Evolutionary conservation across 768 basidiomycete species (phyloP).

Genomic region (Xanthoconium stramineum): DNA sequence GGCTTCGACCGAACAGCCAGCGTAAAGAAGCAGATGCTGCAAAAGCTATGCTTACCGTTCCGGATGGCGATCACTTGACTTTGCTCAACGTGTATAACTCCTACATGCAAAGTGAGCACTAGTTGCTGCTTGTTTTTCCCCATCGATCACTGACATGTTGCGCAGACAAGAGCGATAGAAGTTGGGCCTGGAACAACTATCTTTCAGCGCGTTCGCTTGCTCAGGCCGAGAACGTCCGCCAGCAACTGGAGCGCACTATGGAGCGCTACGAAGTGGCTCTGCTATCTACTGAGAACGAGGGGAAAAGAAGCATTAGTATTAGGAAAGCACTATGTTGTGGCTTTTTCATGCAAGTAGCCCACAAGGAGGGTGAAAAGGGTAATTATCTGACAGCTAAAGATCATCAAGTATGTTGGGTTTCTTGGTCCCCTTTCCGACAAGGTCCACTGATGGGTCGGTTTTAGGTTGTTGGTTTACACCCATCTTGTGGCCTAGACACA

Average conservation of each 20-base stretch:
- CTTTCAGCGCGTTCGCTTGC: conserved; percentile 77
- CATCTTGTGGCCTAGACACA: conserved; percentile 82
- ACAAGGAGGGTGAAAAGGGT: conserved; percentile 89
- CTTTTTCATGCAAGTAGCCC: conserved; percentile 98
- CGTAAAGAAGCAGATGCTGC: conserved; percentile 91
- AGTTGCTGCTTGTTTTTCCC: background rate
- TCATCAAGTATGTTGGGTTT: conserved; percentile 61
- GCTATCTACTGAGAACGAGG: conserved; percentile 63
- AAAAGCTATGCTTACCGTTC: conserved; percentile 83
- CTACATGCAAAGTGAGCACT: conserved; percentile 70
- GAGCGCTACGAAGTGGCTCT: conserved; percentile 83
- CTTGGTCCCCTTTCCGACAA: background rate
- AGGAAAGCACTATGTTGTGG: conserved; percentile 84
- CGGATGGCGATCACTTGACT: conserved; percentile 95
- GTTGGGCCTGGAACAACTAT: conserved; percentile 92
- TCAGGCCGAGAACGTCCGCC: conserved; percentile 92
- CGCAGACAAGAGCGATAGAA: conserved; percentile 69
- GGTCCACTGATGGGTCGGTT: background rate
- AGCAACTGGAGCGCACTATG: conserved; percentile 88
- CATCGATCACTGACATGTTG: background rate
- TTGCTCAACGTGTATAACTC: conserved; percentile 94
- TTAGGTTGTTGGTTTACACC: conserved; percentile 46
- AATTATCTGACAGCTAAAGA: conserved; percentile 92
- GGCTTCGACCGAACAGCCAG: conserved; percentile 85
- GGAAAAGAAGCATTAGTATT: conserved; percentile 69